phyloP scores from a whole-genome alignment of 495 filamentous ascomycete species.

The Clavariopsis aquatica region DNA sequence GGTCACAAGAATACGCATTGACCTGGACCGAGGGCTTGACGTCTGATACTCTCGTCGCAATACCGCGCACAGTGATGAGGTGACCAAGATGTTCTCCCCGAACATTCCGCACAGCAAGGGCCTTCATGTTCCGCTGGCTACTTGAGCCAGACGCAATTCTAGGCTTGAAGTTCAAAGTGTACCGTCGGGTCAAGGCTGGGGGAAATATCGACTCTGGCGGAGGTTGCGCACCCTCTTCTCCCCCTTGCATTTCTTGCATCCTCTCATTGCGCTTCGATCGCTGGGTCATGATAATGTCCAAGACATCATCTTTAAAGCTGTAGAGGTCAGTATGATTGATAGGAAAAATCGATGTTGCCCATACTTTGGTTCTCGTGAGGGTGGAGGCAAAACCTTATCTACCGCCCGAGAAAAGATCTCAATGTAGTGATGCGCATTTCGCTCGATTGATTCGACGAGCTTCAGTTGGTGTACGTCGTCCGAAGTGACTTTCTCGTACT shows the following conservation, averaged over 20 bases:
- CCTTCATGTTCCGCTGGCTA: conserved; percentile 65
- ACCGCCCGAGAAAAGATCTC: conserved; percentile 87
- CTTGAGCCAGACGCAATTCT: conserved; percentile 69
- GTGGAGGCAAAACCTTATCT: conserved; percentile 80
- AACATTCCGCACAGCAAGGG: conserved; percentile 89
- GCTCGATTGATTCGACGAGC: conserved; percentile 80
- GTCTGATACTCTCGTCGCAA: conserved; percentile 92
- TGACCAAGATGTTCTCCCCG: conserved; percentile 88
- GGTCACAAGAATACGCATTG: conserved; percentile 95
- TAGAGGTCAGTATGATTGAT: conserved; percentile 4
- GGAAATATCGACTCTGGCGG: conserved; percentile 72
- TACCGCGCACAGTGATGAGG: conserved; percentile 92
- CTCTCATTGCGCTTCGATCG: conserved; percentile 82
- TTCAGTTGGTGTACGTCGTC: conserved; percentile 62
- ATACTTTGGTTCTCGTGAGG: conserved; percentile 75
- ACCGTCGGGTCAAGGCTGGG: conserved; percentile 86
- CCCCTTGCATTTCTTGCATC: conserved; percentile 60
- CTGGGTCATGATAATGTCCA: conserved; percentile 94
- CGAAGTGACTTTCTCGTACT: conserved; percentile 73
- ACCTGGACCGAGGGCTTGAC: conserved; percentile 97
- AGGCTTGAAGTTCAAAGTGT: conserved; percentile 94
- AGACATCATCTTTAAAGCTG: conserved; percentile 94
- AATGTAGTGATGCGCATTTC: conserved; percentile 92
- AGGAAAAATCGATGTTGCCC: conserved; percentile 32
- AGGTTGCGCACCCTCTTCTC: conserved; percentile 64